Base-by-base conservation (phyloP, 106 monocot genomes). In the Dendrobium nobile region DNA sequence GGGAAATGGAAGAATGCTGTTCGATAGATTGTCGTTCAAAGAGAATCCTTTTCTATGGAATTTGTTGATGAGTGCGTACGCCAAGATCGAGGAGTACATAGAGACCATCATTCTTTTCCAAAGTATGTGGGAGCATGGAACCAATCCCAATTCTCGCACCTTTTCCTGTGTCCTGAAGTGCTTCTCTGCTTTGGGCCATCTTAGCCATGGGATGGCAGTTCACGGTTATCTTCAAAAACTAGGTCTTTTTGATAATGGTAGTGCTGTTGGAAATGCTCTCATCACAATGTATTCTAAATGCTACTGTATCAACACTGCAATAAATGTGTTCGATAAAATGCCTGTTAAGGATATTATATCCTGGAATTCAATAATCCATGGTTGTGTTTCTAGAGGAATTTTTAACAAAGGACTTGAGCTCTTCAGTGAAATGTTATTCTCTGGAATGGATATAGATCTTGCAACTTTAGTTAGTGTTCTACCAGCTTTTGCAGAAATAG, bases 161-260 rank as follows among this genome's bases (percentile, higher is more conserved):
- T 86, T 92, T 42, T 82, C 92, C 4, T 92, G 84, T 81, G 78
- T 90, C 28, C 82, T 95, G 61, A 92, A 95, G 84, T 95, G 95
- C 47, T 78, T 92, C 41, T 79, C 87, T 7, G 41, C 65, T 44
- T 41, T 79, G 54, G 77, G 84, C 41, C 18, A 73, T 40, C 58
- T 78, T 28, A 16, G 54, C 16, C 79, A 68, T 58, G 92, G 92
- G 9, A 81, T 85, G 80, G 31, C 67, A 51, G 75, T 79, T 80
- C 95, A 95, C 75, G 92, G 87, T 42, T 87, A 78, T 78, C 72
- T 87, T 2, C 47, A 80, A 54, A 95, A 95, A 73, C 70, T 87
- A 5, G 90, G 90, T 37, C 89, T 88, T 56, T 84, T 51, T 75
- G 77, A 45, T 40, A 58, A 83, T 31, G 73, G 47, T 73, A 65